These are phyloP conservation scores for Phytophthora constricta DNA, from an alignment of 352 stramenopile genomes.

Conservation along the genomic window DNA sequence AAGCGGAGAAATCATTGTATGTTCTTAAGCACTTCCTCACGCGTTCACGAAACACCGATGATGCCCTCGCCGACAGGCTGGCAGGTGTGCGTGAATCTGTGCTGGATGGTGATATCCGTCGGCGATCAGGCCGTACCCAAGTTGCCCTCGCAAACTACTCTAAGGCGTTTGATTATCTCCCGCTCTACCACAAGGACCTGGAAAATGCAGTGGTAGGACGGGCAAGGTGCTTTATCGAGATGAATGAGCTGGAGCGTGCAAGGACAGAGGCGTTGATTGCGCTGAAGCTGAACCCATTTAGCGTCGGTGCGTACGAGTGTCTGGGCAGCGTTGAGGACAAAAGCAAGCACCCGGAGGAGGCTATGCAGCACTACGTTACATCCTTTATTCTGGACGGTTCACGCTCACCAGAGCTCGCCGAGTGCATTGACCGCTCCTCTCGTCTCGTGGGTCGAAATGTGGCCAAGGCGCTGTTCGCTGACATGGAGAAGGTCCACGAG, in stretches of 20 bases:
- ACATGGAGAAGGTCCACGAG: constrained; percentile 78
- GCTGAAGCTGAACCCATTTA: constrained; percentile 74
- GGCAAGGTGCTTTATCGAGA: constrained; percentile 65
- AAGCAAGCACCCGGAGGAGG: constrained; percentile 46
- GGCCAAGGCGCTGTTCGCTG: constrained; percentile 71
- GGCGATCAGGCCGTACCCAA: constrained; percentile 54
- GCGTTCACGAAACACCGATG: constrained; percentile 57
- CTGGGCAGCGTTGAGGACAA: constrained; percentile 74
- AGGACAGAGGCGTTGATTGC: constrained; percentile 53
- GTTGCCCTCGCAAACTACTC: constrained; percentile 67
- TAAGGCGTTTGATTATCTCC: constrained; percentile 64
- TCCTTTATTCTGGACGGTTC: constrained; percentile 86
- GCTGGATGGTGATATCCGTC: constrained; percentile 66
- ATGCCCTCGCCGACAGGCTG: constrained; percentile 55
- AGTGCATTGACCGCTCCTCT: constrained; percentile 77
- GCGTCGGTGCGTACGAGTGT: constrained; percentile 70
- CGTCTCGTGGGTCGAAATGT: constrained; percentile 66
- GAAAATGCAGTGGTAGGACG: constrained; percentile 64
- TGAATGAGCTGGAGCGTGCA: constrained; percentile 49
- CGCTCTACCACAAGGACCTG: constrained; percentile 71
- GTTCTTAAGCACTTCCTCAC: constrained; percentile 76
- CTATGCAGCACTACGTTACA: constrained; percentile 86
- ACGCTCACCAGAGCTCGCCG: constrained; percentile 67
- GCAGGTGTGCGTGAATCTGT: constrained; percentile 55
- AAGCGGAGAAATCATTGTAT: constrained; percentile 61